phyloP scores from a whole-genome alignment of 1,284 basidiomycete genomes.

The Cryptococcus floricola region DNA sequence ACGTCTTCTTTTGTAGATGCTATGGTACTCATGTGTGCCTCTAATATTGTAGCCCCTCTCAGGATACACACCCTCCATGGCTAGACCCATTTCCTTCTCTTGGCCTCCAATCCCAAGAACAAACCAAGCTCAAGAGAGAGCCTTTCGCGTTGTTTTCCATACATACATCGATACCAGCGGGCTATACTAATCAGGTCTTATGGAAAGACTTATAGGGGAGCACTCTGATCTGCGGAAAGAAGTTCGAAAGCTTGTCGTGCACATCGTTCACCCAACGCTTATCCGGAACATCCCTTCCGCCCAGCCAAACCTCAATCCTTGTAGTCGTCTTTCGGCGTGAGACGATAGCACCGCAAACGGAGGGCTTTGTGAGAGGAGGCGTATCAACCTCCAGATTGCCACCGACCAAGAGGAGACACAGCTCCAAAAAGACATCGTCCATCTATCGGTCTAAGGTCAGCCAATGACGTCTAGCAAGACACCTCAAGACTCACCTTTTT shows the following conservation, averaged over 20 bases:
- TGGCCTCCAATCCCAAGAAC: no score
- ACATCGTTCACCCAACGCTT: constrained; percentile 16
- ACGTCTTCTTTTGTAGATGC: no score
- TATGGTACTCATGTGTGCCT: no score
- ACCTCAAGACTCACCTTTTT: constrained; percentile 13
- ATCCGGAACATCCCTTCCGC: constrained; percentile 20
- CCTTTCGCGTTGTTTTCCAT: no score
- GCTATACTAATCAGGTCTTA: background rate
- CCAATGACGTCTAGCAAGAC: background rate
- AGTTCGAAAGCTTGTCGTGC: background rate
- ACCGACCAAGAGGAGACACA: constrained; percentile 26
- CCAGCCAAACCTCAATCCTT: constrained; percentile 39
- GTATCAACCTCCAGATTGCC: constrained; percentile 14
- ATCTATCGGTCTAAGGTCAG: constrained; percentile 12
- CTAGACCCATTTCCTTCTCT: no score
- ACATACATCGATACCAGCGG: no score
- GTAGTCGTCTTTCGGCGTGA: constrained; percentile 18
- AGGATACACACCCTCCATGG: no score
- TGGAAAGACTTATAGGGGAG: constrained; percentile 11
- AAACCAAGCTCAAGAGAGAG: no score
- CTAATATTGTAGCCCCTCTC: no score
- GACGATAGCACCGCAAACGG: constrained; percentile 30
- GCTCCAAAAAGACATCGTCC: constrained; percentile 24
- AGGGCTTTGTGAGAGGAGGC: constrained; percentile 7
- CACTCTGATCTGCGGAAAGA: constrained; percentile 7